phyloP scores from a whole-genome alignment of 257 asterid species.

The Primulina eburnea region DNA sequence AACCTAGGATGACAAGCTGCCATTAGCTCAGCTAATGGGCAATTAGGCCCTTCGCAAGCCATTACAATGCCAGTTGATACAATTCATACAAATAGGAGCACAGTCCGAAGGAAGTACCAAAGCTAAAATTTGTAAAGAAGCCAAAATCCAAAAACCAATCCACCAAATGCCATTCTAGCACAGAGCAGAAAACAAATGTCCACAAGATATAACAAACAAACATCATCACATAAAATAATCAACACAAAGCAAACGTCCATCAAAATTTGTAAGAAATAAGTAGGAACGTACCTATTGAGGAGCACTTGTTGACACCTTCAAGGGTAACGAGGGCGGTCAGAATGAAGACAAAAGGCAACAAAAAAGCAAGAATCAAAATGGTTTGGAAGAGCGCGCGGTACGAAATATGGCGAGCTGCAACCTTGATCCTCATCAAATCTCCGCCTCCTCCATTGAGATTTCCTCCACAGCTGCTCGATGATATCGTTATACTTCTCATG shows the following conservation, averaged over 20 bases:
- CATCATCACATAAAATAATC: background rate
- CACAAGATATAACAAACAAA: no score
- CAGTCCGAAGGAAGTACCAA: no score
- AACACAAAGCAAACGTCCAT: background rate
- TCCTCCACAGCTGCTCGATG: conserved; percentile 57
- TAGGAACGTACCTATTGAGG: conserved; percentile 66
- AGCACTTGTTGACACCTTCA: conserved; percentile 99
- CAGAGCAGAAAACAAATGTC: no score
- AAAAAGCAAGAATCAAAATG: conserved; percentile 71
- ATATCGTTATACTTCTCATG: conserved; percentile 99
- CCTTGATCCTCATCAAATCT: conserved; percentile 92
- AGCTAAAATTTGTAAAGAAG: no score
- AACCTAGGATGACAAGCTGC: no score
- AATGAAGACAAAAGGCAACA: conserved; percentile 93
- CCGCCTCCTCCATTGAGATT: conserved; percentile 56
- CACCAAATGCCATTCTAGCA: no score
- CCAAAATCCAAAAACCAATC: no score
- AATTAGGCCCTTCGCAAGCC: no score
- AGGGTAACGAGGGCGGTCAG: conserved; percentile 89
- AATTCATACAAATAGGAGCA: no score
- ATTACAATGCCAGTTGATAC: no score
- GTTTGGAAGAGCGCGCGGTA: conserved; percentile 80
- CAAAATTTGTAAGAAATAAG: background rate
- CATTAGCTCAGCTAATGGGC: no score
- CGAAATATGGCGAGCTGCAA: conserved; percentile 83